Base-by-base conservation (phyloP, 2,329 filamentous ascomycete genomes). In the Calonectria ilicicola region DNA sequence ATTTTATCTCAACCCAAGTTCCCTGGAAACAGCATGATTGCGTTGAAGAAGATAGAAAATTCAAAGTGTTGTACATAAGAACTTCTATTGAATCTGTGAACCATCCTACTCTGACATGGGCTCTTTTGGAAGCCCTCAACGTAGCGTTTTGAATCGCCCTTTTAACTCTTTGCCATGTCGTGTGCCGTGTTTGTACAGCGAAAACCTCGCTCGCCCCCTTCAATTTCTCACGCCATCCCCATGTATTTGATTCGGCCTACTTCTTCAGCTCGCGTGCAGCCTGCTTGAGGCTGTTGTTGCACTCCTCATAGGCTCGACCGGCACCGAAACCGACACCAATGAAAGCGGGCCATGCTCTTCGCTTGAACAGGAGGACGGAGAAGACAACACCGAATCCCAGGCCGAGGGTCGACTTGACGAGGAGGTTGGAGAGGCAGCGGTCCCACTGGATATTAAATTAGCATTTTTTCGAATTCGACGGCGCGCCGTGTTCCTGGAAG, bases 331-430 rank as follows among this genome's bases (percentile, higher is more conserved):
- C 97, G 68, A 96, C 90, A 77, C 97, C 97, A 78, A 98, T 91
- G 84, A 95, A 97, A n/a, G 96, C 97, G 70, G 97, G 97, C 95
- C 96, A 99, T 78, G 97, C 95, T 88, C 97, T 93, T 86, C 97
- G 94, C 91, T 98, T 98, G 92, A 99, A 99, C 69, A 99, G 88
- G 72, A 99, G 93, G 74, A 99, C 96, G 74, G 97, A 98, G 90
- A 99, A 98, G 87, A 99, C 95, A 85, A 99, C 93, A 84, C 97
- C 97, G 87, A 99, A 99, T 80, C 94, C 95, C 84, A 98, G 94
- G 82, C 97, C 97, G 85, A 99, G 93, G 69, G 94, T 93, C 77
- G 96, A 98, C 86, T 97, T 96, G 89, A 99, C 97, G 84, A 99
- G 92, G 86, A 98, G 92, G 83, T 97, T 98, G 80, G 97, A 98